phyloP scores from a whole-genome alignment of 768 basidiomycete genomes.

The Aureoboletus auriporus region DNA sequence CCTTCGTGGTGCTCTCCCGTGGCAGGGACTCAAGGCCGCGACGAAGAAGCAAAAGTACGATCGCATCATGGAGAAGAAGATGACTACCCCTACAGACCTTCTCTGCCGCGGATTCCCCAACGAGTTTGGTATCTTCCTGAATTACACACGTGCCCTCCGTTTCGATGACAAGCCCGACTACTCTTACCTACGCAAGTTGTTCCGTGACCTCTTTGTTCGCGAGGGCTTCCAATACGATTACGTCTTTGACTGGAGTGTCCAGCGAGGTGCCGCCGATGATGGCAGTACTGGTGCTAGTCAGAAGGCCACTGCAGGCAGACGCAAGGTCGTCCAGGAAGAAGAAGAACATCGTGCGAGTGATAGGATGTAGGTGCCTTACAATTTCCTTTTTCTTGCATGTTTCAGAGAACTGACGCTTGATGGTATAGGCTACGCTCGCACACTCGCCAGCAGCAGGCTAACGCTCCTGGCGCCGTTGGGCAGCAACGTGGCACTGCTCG shows the following conservation, averaged over 20 bases:
- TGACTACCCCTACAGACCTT: conserved; percentile 96
- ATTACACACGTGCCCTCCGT: conserved; percentile 97
- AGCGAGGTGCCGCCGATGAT: conserved; percentile 69
- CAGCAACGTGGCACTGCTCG: conserved; percentile 40
- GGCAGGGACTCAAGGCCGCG: conserved; percentile 99
- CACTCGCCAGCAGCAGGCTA: conserved; percentile 71
- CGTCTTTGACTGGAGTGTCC: conserved; percentile 98
- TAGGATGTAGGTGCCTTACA: conserved; percentile 60
- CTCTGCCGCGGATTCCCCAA: conserved; percentile 99
- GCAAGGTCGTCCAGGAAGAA: conserved; percentile 83
- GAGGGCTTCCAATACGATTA: conserved; percentile 99
- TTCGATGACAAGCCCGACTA: conserved; percentile 99
- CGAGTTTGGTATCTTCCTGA: conserved; percentile 98
- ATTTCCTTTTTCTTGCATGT: conserved; percentile 11
- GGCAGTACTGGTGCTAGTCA: conserved; percentile 54
- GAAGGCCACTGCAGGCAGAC: conserved; percentile 59
- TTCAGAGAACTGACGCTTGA: conserved; percentile 12
- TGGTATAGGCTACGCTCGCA: conserved; percentile 74
- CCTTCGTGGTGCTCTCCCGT: conserved; percentile 95
- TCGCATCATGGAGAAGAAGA: conserved; percentile 99
- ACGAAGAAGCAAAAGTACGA: conserved; percentile 99
- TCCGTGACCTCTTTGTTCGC: conserved; percentile 95
- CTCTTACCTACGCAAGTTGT: conserved; percentile 98
- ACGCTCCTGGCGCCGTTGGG: conserved; percentile 45
- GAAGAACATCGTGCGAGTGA: conserved; percentile 81